Evolutionary conservation across 306 rosid genomes (phyloP).

Genomic region (Prunus armeniaca): DNA sequence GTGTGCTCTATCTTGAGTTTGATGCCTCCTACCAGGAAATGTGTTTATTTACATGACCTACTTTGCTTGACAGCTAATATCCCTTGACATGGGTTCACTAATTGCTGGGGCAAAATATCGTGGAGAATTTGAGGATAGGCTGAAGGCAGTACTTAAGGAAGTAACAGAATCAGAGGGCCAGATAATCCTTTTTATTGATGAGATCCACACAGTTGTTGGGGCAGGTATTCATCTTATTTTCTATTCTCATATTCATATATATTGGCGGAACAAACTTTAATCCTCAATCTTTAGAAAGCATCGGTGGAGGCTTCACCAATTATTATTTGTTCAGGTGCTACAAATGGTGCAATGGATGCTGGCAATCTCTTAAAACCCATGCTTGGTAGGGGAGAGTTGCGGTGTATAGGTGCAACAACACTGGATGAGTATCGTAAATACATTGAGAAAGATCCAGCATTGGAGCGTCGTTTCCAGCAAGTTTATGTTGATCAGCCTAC

Average conservation of each 20-base stretch:
- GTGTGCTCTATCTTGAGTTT: slow-evolving; percentile 28
- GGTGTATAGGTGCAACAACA: slow-evolving; percentile 97
- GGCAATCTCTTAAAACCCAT: slow-evolving; percentile 98
- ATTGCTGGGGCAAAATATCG: slow-evolving; percentile 99
- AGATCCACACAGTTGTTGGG: slow-evolving; percentile 98
- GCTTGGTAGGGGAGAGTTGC: slow-evolving; percentile 98
- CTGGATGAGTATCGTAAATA: slow-evolving; percentile 92
- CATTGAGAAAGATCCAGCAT: slow-evolving; percentile 97
- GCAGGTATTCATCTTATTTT: slow-evolving; percentile 63
- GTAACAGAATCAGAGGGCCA: slow-evolving; percentile 99
- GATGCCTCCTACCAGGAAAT: background rate
- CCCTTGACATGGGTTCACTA: slow-evolving; percentile 98
- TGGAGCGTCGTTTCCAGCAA: slow-evolving; percentile 97
- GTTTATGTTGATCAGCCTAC: slow-evolving; percentile 96
- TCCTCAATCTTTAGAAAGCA: background rate
- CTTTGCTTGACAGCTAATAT: slow-evolving; percentile 66
- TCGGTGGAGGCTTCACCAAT: background rate
- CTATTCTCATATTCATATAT: background rate
- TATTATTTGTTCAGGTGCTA: slow-evolving; percentile 67
- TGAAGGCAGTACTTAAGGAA: slow-evolving; percentile 98
- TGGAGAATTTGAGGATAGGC: slow-evolving; percentile 98
- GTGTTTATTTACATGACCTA: background rate
- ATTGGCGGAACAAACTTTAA: background rate
- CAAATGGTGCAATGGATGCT: slow-evolving; percentile 98
- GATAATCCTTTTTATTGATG: slow-evolving; percentile 87